phyloP scores from a whole-genome alignment of 108 stramenopile species.

The Nitzschia sp. region DNA sequence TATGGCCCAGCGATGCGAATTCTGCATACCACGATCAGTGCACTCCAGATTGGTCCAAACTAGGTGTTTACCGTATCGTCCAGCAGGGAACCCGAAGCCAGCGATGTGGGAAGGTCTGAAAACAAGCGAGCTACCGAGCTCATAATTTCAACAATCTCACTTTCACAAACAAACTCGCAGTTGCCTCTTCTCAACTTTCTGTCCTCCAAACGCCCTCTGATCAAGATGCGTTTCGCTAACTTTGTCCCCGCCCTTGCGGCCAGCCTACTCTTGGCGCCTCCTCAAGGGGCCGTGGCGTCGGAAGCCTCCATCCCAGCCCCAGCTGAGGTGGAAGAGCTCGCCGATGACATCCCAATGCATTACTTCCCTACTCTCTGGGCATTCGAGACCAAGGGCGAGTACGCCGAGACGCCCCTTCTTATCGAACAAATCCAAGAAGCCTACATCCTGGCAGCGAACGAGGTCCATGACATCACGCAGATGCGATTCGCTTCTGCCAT shows the following conservation, averaged over 20 bases:
- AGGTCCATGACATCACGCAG: background rate
- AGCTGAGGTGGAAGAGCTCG: background rate
- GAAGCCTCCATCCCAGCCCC: background rate
- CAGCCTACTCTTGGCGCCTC: background rate
- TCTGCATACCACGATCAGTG: too few relatives aligned
- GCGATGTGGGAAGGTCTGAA: too few relatives aligned
- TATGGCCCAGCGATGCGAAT: too few relatives aligned
- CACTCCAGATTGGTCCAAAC: too few relatives aligned
- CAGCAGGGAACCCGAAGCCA: too few relatives aligned
- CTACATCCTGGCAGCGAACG: background rate
- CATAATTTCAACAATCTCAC: background rate
- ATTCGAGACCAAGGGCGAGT: background rate
- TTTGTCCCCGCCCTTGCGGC: background rate
- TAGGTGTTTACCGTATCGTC: too few relatives aligned
- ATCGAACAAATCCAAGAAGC: background rate
- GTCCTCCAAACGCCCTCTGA: background rate
- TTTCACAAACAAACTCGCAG: background rate
- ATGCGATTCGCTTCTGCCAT: background rate
- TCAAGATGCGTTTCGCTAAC: background rate
- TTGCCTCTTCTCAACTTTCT: background rate
- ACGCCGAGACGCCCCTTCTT: background rate
- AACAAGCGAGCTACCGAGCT: background rate
- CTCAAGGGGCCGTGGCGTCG: background rate
- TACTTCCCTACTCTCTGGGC: background rate
- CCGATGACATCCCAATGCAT: background rate